phyloP scores from a whole-genome alignment of 2,329 filamentous ascomycete genomes.

The Diaporthe sp. region DNA sequence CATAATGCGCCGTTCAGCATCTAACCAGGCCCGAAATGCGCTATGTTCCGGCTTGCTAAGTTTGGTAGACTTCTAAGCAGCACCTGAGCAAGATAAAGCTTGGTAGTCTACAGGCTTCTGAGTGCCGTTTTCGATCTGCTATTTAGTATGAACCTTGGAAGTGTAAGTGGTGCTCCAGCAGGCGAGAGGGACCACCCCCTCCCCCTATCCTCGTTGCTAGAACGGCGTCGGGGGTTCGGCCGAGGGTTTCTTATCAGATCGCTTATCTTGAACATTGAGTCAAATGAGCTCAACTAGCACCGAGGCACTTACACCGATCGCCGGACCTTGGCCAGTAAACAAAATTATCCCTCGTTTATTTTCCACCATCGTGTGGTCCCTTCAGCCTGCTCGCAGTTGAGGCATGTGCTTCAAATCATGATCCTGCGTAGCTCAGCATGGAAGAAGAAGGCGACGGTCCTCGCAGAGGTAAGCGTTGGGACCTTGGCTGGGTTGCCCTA shows the following conservation, averaged over 20 bases:
- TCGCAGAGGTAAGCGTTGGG: conserved; percentile 52
- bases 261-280: conserved; percentile 19
- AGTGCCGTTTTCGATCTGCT: neutral
- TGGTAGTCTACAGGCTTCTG: no score
- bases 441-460: conserved; percentile 57
- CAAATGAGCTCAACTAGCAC: conserved; percentile 2
- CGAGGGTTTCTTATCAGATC: conserved; percentile 15
- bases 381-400: neutral
- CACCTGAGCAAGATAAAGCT: neutral
- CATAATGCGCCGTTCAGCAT: neutral
- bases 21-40: neutral
- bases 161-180: neutral
- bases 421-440: conserved; percentile 55
- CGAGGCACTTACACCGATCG: conserved; percentile 38
- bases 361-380: neutral
- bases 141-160: neutral
- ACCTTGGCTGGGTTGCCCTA: conserved; percentile 29
- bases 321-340: conserved; percentile 22
- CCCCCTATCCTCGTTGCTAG: neutral
- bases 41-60: neutral
- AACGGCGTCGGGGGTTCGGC: neutral
- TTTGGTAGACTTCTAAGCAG: neutral
- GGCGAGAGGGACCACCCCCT: neutral
- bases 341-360: conserved; percentile 7
- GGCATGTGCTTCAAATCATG: conserved; percentile 52